Evolutionary conservation across 768 basidiomycete genomes (phyloP), one percentile per base, ranked within the genome.

Genomic region (Suillus americanus): DNA sequence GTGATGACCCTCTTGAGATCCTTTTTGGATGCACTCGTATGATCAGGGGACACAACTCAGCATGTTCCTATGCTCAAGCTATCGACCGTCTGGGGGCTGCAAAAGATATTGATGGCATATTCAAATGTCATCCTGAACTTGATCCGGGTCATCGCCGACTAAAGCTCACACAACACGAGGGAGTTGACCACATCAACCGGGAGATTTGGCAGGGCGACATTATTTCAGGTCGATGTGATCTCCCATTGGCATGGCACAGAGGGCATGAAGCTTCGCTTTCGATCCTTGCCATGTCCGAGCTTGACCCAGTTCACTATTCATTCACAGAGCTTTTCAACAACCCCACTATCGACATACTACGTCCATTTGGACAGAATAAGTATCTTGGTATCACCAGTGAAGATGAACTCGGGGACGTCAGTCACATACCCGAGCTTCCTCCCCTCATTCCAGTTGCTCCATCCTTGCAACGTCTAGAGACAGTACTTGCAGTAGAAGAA

Each of bases 1-100:
- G 77, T 4, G 70, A 74, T 55, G 74, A 79, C 60, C 68, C 67
- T 0, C 69, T 79, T 0, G 74, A 79, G 57, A 45, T 67, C 2
- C 41, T 75, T 0, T 78, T 78, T 7, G 48, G 25, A 2, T 3
- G 13, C 23, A 50, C 48, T 14, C 25, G 3, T 14, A 50, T 50
- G 48, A 50, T 50, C 5, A 1, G 48, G 0, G 23, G 48, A 3
- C 23, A 50, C 13, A 50, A 50, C 10, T 50, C 23, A 65, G 74
- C 67, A 67, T 14, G 48, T 9, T 59, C 57, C 6, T 55, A 65
- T 28, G 53, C 60, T 2, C 63, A 66, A n/a, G 53, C 53, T 2
- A 33, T 64, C 2, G 55, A 63, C 6, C 25, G 25, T 2, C 35
- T 62, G 5, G 14, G 16, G 2, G 14, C 62, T 3, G 23, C 62